These are phyloP conservation scores for Alternaria brassicae DNA, from an alignment of 2,329 filamentous ascomycete genomes.

Conservation along the genomic window DNA sequence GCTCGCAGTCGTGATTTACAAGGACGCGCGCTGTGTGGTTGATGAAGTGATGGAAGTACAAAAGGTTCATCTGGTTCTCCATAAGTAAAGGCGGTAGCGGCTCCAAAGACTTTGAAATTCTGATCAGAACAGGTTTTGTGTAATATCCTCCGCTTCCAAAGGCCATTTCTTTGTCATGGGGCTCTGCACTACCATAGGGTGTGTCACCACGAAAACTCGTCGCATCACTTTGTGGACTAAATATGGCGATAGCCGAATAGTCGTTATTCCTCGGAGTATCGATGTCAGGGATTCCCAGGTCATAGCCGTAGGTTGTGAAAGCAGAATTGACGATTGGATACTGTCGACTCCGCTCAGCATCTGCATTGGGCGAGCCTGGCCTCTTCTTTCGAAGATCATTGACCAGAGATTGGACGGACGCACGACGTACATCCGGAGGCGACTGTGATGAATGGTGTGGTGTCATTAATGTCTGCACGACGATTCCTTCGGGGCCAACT, in stretches of 20 bases:
- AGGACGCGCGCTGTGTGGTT: constrained; percentile 78
- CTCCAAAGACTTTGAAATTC: constrained; percentile 64
- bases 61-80: constrained; percentile 80
- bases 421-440: constrained; percentile 55
- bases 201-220: constrained; percentile 45
- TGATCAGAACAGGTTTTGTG: constrained; percentile 70
- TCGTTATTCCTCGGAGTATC: constrained; percentile 78
- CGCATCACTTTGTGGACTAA: constrained; percentile 43
- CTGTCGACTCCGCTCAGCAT: constrained; percentile 55
- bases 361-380: constrained; percentile 17
- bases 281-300: constrained; percentile 72
- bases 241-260: constrained; percentile 64
- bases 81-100: constrained; percentile 64
- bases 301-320: constrained; percentile 70
- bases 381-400: constrained; percentile 29
- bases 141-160: constrained; percentile 73
- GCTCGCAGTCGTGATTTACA: constrained; percentile 67
- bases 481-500: constrained; percentile 45
- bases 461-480: constrained; percentile 26
- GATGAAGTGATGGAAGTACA: constrained; percentile 77
- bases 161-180: constrained; percentile 58
- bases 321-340: constrained; percentile 41
- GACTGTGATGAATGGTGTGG: constrained; percentile 38
- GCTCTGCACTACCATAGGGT: constrained; percentile 43
- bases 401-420: constrained; percentile 72